These are phyloP conservation scores for Wickerhamomyces sydowiorum DNA, from an alignment of 805 yeast species.

Conservation along the genomic window DNA sequence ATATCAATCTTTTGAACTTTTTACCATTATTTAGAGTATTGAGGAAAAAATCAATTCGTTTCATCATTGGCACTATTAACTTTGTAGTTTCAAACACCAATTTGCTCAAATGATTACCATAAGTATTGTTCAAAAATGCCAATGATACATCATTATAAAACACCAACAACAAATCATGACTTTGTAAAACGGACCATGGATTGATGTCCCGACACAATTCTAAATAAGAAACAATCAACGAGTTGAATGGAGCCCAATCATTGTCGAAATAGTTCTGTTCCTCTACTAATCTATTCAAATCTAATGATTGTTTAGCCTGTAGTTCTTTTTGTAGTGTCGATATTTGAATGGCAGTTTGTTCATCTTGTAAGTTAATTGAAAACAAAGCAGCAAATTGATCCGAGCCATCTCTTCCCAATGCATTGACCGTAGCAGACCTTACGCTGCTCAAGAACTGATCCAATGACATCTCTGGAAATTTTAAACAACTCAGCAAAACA, in stretches of 20 bases:
- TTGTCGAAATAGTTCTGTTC: slow-evolving; percentile 24
- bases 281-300: slow-evolving; percentile 19
- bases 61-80: slow-evolving; percentile 40
- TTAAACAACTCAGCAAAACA: no score
- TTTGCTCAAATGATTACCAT: slow-evolving; percentile 32
- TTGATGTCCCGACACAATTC: slow-evolving; percentile 42
- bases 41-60: slow-evolving; percentile 34
- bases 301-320: slow-evolving; percentile 7
- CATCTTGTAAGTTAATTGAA: slow-evolving; percentile 8
- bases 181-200: slow-evolving; percentile 48
- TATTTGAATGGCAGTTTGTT: slow-evolving; percentile 3
- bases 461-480: no score
- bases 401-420: neutral
- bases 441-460: neutral
- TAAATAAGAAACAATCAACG: slow-evolving; percentile 36
- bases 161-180: slow-evolving; percentile 47
- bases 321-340: slow-evolving; percentile 16
- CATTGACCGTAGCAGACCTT: neutral
- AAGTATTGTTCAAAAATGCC: slow-evolving; percentile 40
- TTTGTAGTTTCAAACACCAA: slow-evolving; percentile 32
- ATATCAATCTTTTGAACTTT: slow-evolving; percentile 32
- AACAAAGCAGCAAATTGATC: slow-evolving; percentile 8
- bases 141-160: slow-evolving; percentile 41
- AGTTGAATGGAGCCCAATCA: slow-evolving; percentile 39
- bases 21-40: slow-evolving; percentile 37